Evolutionary conservation across 306 rosid genomes (phyloP).

Genomic region (Cercis canadensis): DNA sequence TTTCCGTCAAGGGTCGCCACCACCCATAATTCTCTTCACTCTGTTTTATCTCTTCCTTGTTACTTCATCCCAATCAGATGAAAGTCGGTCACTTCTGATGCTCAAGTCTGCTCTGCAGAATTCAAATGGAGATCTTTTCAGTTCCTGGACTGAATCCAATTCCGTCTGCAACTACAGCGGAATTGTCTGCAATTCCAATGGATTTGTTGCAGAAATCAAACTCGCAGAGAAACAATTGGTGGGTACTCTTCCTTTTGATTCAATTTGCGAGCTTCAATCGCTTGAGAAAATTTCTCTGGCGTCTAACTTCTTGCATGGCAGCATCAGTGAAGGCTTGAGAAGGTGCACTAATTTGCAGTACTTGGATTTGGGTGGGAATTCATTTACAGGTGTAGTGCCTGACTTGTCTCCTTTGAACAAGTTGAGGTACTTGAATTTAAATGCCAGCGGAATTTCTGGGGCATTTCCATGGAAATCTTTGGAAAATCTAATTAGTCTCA

Average conservation of each 20-base stretch:
- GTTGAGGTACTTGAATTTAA: constrained; percentile 59
- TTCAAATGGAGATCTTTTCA: constrained; percentile 45
- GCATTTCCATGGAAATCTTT: constrained; percentile 86
- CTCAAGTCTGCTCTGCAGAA: constrained; percentile 57
- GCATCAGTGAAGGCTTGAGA: constrained; percentile 51
- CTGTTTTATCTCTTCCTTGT: constrained; percentile 45
- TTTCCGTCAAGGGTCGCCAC: constrained; percentile 35
- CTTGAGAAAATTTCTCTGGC: constrained; percentile 63
- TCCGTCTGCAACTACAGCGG: constrained; percentile 64
- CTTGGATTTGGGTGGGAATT: constrained; percentile 72
- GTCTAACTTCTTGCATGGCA: constrained; percentile 55
- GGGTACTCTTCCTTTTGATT: constrained; percentile 68
- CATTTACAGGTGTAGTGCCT: constrained; percentile 65
- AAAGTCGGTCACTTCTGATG: constrained; percentile 55
- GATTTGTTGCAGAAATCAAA: constrained; percentile 67
- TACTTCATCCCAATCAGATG: constrained; percentile 44
- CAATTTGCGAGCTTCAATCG: constrained; percentile 61
- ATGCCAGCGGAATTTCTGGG: constrained; percentile 69
- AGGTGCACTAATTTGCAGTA: constrained; percentile 64
- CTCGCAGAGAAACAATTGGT: constrained; percentile 47
- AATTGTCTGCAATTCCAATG: constrained; percentile 57
- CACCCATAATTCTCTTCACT: constrained; percentile 28
- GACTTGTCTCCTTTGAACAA: constrained; percentile 62
- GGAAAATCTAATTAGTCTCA: constrained; percentile 56
- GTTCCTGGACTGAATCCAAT: constrained; percentile 55